A percentile compares a stretch with the other conserved stretches of the same genome.
Conservation (phyloP, 176 grass and related monocot species). For the Phoenix dactylifera region DNA sequence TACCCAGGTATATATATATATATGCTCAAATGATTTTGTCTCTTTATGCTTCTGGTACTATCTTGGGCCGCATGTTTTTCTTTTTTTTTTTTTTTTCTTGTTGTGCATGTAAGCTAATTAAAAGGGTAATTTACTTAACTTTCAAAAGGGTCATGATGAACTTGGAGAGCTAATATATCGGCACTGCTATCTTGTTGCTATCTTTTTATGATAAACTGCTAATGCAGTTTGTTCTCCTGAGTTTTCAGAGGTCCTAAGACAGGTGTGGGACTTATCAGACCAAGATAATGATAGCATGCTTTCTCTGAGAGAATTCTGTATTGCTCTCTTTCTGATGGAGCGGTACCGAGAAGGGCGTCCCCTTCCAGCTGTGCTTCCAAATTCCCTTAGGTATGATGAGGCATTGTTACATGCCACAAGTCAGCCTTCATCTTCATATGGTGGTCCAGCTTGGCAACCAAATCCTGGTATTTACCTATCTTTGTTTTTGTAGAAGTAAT, state of each 20-base stretch:
- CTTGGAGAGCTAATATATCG: too few species aligned
- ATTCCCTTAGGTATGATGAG: constrained; percentile 74
- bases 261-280: constrained; percentile 99
- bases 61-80: too few species aligned
- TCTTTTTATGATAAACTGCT: neutral
- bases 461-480: constrained; percentile 41
- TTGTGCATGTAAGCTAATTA: too few species aligned
- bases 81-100: too few species aligned
- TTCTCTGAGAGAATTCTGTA: constrained; percentile 95
- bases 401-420: constrained; percentile 62
- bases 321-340: constrained; percentile 98
- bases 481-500: neutral
- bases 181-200: too few species aligned
- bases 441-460: constrained; percentile 61
- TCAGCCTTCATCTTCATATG: constrained; percentile 76
- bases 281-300: constrained; percentile 99
- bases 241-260: constrained; percentile 51
- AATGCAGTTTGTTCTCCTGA: neutral
- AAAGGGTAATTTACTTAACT: too few species aligned
- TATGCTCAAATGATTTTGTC: too few species aligned
- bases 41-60: too few species aligned
- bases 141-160: too few species aligned
- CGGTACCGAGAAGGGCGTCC: constrained; percentile 65
- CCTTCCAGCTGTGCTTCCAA: constrained; percentile 63
- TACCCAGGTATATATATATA: too few species aligned